Base-by-base conservation (phyloP, 1,284 basidiomycete genomes). In the Vanrija humicola region DNA sequence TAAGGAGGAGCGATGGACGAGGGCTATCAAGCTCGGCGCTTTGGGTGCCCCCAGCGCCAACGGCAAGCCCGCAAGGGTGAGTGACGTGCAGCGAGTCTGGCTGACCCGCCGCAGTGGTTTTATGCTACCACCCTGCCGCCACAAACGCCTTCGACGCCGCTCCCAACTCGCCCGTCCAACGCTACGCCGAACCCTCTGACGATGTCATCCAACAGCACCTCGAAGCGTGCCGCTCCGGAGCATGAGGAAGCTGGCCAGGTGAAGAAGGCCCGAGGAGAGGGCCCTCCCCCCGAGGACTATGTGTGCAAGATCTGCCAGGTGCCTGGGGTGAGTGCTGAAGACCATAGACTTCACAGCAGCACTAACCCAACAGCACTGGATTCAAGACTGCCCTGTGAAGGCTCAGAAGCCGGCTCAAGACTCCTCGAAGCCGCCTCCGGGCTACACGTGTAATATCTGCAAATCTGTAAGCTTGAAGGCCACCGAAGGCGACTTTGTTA, bases 1-100 rank as follows among this genome's bases (percentile, higher is more conserved):
- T 0, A 65, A 66, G 38, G 84, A 70, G 46, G 83, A 61, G 80
- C 88, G 55, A 76, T 88, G 43, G 63, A 84, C 86, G 38, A 81
- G 91, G 38, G 90, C 90, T 62, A 82, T 96, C 50, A 86, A 87
- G 66, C 79, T 97, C 6, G 93, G 90, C 38, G 81, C 87, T n/a
- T 88, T 96, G 70, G 90, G 89, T 12, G 85, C 82, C 15, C 81
- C 82, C 21, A 68, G 77, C 18, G 54, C 56, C 5, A 59, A 58
- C 15, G 85, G 84, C 21, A 89, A 88, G 76, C 95, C 92, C 73
- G 87, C 90, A 65, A 81, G 92, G 66, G 92, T 93, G 65, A 61
- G 84, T 64, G 28, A 8, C 10, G 16, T 7, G 25, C 6, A n/a
- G 0, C 2, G 19, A 23, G 12, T 10, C 3, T 6, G 34, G 42